Evolutionary conservation across 176 grass and related monocot species (phyloP).

Genomic region (Ananas comosus): DNA sequence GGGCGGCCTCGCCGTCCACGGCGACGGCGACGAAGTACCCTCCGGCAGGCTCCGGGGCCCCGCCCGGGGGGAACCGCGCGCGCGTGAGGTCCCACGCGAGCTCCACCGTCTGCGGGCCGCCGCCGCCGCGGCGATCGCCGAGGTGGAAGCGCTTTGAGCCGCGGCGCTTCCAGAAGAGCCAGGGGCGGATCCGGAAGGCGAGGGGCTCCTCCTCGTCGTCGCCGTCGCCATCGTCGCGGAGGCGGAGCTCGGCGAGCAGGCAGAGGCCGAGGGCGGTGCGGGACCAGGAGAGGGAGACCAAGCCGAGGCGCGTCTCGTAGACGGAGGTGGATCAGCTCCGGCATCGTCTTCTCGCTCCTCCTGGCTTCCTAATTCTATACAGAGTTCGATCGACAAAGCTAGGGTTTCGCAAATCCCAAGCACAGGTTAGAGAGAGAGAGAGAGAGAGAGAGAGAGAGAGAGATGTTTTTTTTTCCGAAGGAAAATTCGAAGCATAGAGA

Average conservation of each 20-base stretch:
- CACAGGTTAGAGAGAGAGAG: conserved; percentile 3
- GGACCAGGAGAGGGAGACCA: conserved; percentile 78
- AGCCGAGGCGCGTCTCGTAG: conserved; percentile 76
- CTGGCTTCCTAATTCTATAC: not conserved
- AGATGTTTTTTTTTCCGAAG: not conserved
- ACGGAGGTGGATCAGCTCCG: conserved; percentile 48
- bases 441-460: conserved; percentile 18
- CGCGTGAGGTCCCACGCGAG: conserved; percentile 69
- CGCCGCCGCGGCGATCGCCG: conserved; percentile 8
- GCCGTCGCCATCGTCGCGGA: conserved; percentile 29
- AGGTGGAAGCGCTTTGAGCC: conserved; percentile 57
- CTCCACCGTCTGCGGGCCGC: conserved; percentile 21
- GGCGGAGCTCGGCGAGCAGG: conserved; percentile 61
- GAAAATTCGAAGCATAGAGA: not conserved
- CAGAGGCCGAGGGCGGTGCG: conserved; percentile 60
- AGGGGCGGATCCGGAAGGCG: conserved; percentile 44
- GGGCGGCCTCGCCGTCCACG: conserved; percentile 62
- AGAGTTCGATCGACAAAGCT: not conserved
- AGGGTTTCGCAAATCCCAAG: not conserved
- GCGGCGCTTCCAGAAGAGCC: conserved; percentile 65
- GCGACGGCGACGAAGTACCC: conserved; percentile 66
- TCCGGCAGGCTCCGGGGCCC: conserved; percentile 51
- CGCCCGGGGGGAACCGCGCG: conserved; percentile 38
- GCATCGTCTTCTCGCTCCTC: conserved; percentile 30
- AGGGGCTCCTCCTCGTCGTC: conserved; percentile 27